phyloP scores from a whole-genome alignment of 495 filamentous ascomycete species.

The Penicillium egyptiacum region DNA sequence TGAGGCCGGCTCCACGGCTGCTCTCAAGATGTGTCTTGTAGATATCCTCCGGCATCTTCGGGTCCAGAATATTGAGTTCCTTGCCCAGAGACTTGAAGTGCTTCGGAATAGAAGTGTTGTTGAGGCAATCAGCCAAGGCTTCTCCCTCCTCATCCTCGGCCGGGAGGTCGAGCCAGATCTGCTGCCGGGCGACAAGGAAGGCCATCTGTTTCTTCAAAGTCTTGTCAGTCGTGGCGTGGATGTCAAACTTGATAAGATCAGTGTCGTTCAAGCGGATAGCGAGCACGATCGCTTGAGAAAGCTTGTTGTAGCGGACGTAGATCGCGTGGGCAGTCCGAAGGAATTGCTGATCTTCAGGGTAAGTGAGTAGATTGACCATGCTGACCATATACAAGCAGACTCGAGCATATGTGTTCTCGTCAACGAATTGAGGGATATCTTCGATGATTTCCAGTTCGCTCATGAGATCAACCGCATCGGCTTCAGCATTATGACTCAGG shows the following conservation, averaged over 20 bases:
- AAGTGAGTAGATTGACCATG: constrained; percentile 97
- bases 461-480: constrained; percentile 94
- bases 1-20: constrained; percentile 84
- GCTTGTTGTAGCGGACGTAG: constrained; percentile 87
- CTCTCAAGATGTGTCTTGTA: constrained; percentile 99
- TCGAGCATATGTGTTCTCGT: constrained; percentile 88
- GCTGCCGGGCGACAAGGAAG: constrained; percentile 87
- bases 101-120: constrained; percentile 82
- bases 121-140: constrained; percentile 76
- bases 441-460: constrained; percentile 97
- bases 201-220: constrained; percentile 91
- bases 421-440: constrained; percentile 81
- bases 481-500: constrained; percentile 95
- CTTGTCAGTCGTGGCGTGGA: constrained; percentile 74
- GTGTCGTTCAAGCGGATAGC: constrained; percentile 90
- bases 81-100: constrained; percentile 93
- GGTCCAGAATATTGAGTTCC: constrained; percentile 94
- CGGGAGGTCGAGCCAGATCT: constrained; percentile 74
- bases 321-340: constrained; percentile 86
- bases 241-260: constrained; percentile 74
- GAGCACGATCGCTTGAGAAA: constrained; percentile 88
- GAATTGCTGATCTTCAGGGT: constrained; percentile 94
- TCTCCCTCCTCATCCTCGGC: constrained; percentile 64
- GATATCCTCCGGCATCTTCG: constrained; percentile 96
- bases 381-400: constrained; percentile 98